phyloP scores from a whole-genome alignment of 345 rosid genomes.

The Eutrema japonicum region DNA sequence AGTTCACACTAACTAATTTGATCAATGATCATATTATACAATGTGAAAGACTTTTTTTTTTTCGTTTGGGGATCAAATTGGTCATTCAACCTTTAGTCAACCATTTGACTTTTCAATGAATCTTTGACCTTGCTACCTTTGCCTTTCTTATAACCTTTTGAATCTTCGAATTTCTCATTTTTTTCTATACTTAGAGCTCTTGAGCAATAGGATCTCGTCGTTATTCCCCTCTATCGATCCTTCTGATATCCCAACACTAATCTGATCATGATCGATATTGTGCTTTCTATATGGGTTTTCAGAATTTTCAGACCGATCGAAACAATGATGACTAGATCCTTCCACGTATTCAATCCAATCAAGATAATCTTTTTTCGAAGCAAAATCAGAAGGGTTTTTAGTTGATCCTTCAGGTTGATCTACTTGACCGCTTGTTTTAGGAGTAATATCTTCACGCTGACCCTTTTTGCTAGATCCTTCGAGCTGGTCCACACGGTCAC shows the following conservation, averaged over 20 bases:
- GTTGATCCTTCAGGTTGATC: slow-evolving; percentile 9
- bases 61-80: neutral
- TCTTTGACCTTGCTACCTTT: slow-evolving; percentile 33
- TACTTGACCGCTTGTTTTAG: slow-evolving; percentile 18
- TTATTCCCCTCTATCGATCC: slow-evolving; percentile 43
- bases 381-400: slow-evolving; percentile 20
- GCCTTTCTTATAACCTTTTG: slow-evolving; percentile 34
- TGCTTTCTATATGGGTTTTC: slow-evolving; percentile 15
- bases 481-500: slow-evolving; percentile 17
- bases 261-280: slow-evolving; percentile 5
- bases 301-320: slow-evolving; percentile 31
- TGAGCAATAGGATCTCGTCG: slow-evolving; percentile 30
- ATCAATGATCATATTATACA: slow-evolving; percentile 25
- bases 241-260: slow-evolving; percentile 35
- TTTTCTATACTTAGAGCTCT: slow-evolving; percentile 28
- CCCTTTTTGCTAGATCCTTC: slow-evolving; percentile 27
- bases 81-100: slow-evolving; percentile 13
- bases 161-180: slow-evolving; percentile 22
- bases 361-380: slow-evolving; percentile 38
- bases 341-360: slow-evolving; percentile 46
- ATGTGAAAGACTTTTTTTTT: slow-evolving; percentile 14
- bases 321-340: slow-evolving; percentile 46
- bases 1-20: slow-evolving; percentile 21
- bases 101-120: slow-evolving; percentile 27
- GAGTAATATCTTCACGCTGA: slow-evolving; percentile 1